These are phyloP conservation scores for Rhizoclosmatium globosum DNA, from an alignment of 192 early-diverging fungal genomes.

Conservation along the genomic window DNA sequence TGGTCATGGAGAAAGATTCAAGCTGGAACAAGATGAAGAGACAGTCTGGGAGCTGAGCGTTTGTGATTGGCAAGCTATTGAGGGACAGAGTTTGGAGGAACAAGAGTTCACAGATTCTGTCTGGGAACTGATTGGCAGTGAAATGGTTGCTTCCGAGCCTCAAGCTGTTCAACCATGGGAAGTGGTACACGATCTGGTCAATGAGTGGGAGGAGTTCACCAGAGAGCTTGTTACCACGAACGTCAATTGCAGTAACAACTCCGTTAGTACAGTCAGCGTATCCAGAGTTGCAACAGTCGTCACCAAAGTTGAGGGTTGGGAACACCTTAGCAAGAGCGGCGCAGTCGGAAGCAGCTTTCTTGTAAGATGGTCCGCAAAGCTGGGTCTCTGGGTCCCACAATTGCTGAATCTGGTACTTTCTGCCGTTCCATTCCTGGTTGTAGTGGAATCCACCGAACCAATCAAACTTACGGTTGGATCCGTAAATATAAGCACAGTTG, in stretches of 20 bases:
- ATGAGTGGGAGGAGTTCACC: background rate
- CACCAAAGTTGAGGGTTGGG: background rate
- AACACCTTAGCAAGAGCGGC: background rate
- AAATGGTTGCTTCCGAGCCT: background rate
- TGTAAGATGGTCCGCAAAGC: slow-evolving; percentile 2
- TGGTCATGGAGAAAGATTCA: too few species aligned
- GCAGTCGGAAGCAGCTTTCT: background rate
- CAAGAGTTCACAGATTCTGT: background rate
- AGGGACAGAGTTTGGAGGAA: too few species aligned
- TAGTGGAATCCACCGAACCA: slow-evolving; percentile 38
- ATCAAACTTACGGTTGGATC: slow-evolving; percentile 33
- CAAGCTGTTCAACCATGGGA: background rate
- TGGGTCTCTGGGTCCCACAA: slow-evolving; percentile 39
- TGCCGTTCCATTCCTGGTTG: slow-evolving; percentile 39
- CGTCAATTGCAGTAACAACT: background rate
- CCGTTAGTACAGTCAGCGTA: slow-evolving; percentile 17
- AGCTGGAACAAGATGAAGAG: too few species aligned
- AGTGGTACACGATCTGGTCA: background rate
- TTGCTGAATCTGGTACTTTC: slow-evolving; percentile 46
- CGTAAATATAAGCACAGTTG: slow-evolving; percentile 30
- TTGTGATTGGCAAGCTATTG: too few species aligned
- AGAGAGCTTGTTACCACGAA: background rate
- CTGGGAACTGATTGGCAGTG: background rate
- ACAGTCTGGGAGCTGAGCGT: too few species aligned
- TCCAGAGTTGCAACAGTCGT: slow-evolving; percentile 20